Conservation (phyloP, 2,329 filamentous ascomycete species). For the Berkeleyomyces rouxiae region DNA sequence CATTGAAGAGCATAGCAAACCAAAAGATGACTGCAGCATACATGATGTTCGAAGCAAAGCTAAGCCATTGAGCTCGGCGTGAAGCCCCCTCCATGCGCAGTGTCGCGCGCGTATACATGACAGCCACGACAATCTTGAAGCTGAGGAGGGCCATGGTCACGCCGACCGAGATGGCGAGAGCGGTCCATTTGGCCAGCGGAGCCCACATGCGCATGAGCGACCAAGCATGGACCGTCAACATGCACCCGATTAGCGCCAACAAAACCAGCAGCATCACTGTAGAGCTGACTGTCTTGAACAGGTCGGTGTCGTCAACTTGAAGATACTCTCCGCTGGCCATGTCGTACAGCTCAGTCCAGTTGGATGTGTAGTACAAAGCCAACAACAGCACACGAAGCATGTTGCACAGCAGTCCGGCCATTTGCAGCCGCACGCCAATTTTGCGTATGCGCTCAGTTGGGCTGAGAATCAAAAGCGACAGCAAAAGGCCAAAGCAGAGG, state of each 20-base stretch:
- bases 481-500: slow-evolving; percentile 45
- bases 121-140: slow-evolving; percentile 17
- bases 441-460: slow-evolving; percentile 46
- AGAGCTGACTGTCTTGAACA: slow-evolving; percentile 23
- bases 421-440: slow-evolving; percentile 48
- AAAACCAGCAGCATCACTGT: slow-evolving; percentile 30
- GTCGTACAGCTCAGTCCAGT: slow-evolving; percentile 45
- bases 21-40: slow-evolving; percentile 30
- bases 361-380: slow-evolving; percentile 41
- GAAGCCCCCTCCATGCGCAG: slow-evolving; percentile 8
- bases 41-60: slow-evolving; percentile 23
- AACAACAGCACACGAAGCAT: slow-evolving; percentile 41
- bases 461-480: slow-evolving; percentile 51
- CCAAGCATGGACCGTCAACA: slow-evolving; percentile 36
- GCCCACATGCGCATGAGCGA: slow-evolving; percentile 35
- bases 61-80: slow-evolving; percentile 19
- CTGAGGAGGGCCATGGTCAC: slow-evolving; percentile 18
- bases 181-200: slow-evolving; percentile 19
- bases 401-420: slow-evolving; percentile 42
- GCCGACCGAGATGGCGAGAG: slow-evolving; percentile 16
- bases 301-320: slow-evolving; percentile 26
- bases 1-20: slow-evolving; percentile 40
- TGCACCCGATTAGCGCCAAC: slow-evolving; percentile 28
- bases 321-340: slow-evolving; percentile 38
- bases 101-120: slow-evolving; percentile 17